Evolutionary conservation across 2,329 filamentous ascomycete genomes (phyloP).

Genomic region (Alternaria sp.): DNA sequence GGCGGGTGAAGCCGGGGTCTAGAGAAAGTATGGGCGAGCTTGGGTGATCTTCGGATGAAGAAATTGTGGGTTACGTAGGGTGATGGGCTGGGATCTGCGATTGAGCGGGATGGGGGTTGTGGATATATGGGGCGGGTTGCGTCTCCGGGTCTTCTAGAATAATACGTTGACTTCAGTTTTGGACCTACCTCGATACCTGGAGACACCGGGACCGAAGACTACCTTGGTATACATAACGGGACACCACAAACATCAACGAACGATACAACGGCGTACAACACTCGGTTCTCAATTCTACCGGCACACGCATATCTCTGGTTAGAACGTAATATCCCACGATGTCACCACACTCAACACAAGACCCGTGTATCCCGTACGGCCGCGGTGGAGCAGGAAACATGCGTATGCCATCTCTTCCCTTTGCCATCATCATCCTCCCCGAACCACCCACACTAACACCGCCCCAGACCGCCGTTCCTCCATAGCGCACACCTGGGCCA

Average conservation of each 20-base stretch:
- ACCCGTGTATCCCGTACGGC: constrained; percentile 16
- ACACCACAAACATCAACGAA: too few relatives aligned
- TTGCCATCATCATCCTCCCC: neutral
- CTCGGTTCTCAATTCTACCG: too few relatives aligned
- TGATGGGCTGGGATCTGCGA: neutral
- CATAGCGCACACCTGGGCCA: constrained; percentile 13
- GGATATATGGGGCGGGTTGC: neutral
- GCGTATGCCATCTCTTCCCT: constrained; percentile 2
- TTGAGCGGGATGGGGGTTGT: neutral
- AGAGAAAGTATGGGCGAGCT: neutral
- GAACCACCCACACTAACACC: neutral
- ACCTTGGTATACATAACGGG: too few relatives aligned
- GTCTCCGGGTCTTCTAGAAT: neutral
- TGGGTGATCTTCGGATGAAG: neutral
- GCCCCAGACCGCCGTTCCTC: constrained; percentile 16
- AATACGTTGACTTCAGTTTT: too few relatives aligned
- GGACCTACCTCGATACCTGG: too few relatives aligned
- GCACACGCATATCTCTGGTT: too few relatives aligned
- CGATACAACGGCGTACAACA: too few relatives aligned
- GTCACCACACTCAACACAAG: neutral
- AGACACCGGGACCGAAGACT: too few relatives aligned
- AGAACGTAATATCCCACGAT: neutral
- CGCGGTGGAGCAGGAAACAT: constrained; percentile 21
- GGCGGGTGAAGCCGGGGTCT: neutral
- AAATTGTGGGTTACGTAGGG: neutral